These are phyloP conservation scores for Xylaria multiplex DNA, from an alignment of 2,329 filamentous ascomycete species.

Conservation along the genomic window DNA sequence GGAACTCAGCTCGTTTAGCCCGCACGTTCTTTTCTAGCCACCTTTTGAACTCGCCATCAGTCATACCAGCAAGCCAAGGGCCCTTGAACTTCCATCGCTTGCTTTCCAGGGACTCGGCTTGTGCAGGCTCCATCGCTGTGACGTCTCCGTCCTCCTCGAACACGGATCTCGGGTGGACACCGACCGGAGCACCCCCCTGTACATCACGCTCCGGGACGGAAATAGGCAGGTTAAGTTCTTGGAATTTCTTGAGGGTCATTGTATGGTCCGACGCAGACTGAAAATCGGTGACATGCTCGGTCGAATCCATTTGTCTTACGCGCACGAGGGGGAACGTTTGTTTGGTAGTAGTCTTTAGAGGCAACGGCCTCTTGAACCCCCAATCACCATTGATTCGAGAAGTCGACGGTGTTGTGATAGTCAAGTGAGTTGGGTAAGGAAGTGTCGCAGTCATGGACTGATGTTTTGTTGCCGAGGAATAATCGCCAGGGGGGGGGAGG, in stretches of 20 bases:
- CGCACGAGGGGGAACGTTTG: constrained; percentile 80
- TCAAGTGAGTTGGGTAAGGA: constrained; percentile 82
- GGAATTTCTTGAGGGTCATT: constrained; percentile 84
- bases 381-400: constrained; percentile 85
- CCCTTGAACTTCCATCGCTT: constrained; percentile 74
- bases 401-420: constrained; percentile 79
- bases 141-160: constrained; percentile 69
- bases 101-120: constrained; percentile 52
- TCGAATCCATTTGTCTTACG: constrained; percentile 81
- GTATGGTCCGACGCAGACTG: constrained; percentile 83
- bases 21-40: constrained; percentile 66
- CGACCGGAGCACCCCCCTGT: constrained; percentile 34
- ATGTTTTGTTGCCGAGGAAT: constrained; percentile 58
- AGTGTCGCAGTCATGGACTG: constrained; percentile 77
- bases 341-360: constrained; percentile 76
- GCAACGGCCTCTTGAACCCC: constrained; percentile 89
- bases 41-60: constrained; percentile 66
- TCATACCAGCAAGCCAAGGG: constrained; percentile 72
- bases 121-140: constrained; percentile 55
- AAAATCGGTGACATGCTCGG: constrained; percentile 91
- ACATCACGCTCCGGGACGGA: constrained; percentile 57
- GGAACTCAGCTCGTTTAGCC: constrained; percentile 64
- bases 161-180: constrained; percentile 57
- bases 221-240: constrained; percentile 80
- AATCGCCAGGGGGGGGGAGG: constrained; percentile 68